Evolutionary conservation across 345 rosid species (phyloP).

Genomic region (Arabidopsis arenosa): DNA sequence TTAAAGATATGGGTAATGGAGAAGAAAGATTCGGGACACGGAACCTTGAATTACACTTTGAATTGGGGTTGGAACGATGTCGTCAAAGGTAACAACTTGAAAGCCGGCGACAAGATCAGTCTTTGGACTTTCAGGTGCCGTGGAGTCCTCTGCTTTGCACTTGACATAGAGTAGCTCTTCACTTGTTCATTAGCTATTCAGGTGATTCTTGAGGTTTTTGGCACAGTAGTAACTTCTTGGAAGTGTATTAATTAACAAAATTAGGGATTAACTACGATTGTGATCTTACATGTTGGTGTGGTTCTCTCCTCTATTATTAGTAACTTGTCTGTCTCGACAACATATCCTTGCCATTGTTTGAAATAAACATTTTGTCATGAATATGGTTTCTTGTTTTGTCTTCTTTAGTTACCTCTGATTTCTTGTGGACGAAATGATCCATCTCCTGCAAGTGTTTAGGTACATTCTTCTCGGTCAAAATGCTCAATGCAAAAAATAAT

Average conservation of each 20-base stretch:
- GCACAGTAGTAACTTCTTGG: background rate
- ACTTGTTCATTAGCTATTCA: too few species aligned
- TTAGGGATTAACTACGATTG: too few species aligned
- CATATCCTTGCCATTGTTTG: background rate
- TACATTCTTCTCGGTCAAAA: too few species aligned
- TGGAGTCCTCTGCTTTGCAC: constrained; percentile 3
- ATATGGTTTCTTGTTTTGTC: background rate
- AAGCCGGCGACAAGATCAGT: background rate
- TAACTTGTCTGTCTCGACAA: background rate
- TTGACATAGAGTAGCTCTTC: background rate
- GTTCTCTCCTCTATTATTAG: background rate
- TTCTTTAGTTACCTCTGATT: background rate
- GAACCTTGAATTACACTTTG: background rate
- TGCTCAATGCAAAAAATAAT: too few species aligned
- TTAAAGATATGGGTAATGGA: background rate
- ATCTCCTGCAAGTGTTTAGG: too few species aligned
- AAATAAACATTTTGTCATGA: background rate
- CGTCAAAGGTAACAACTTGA: background rate
- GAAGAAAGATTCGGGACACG: background rate
- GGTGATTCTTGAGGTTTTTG: too few species aligned
- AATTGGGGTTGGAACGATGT: constrained; percentile 10
- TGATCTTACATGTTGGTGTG: background rate
- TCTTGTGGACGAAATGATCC: too few species aligned
- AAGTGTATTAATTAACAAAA: background rate
- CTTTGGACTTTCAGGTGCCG: constrained; percentile 12